These are phyloP conservation scores for Mycena amicta DNA, from an alignment of 768 basidiomycete genomes.

Conservation along the genomic window DNA sequence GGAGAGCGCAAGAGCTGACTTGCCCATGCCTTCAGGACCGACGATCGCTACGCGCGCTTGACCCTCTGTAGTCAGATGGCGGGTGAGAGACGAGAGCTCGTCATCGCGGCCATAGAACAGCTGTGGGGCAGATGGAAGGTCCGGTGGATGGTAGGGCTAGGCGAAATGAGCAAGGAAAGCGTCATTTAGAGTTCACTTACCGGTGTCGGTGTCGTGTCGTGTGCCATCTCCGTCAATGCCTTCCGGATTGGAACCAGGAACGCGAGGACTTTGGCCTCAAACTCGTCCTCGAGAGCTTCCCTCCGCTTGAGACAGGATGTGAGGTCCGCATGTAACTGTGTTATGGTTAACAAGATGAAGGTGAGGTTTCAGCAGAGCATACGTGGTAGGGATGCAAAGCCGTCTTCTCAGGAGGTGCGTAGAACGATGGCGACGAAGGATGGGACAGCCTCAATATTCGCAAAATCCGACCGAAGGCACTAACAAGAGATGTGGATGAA, in stretches of 20 bases:
- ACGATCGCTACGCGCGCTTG: not conserved
- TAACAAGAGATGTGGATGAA: not conserved
- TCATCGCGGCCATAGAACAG: constrained; percentile 17
- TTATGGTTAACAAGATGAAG: no score
- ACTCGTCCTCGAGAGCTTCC: not conserved
- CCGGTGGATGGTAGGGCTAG: not conserved
- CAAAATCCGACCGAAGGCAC: not conserved
- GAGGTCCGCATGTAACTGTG: not conserved
- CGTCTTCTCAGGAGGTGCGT: not conserved
- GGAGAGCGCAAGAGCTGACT: constrained; percentile 13
- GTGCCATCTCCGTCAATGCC: not conserved
- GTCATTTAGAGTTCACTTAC: not conserved
- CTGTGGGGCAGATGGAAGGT: constrained; percentile 15
- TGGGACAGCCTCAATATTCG: not conserved
- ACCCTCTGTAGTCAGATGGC: not conserved
- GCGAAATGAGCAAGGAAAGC: not conserved
- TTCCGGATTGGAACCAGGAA: not conserved
- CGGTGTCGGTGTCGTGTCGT: not conserved
- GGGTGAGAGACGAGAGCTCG: constrained; percentile 1
- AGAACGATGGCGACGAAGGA: not conserved
- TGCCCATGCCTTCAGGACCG: constrained; percentile 10
- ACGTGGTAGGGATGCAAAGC: not conserved
- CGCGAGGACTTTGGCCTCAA: not conserved
- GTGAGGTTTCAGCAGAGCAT: not conserved
- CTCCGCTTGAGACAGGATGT: not conserved